Evolutionary conservation across 805 yeast species (phyloP).

Genomic region (Pachysolen tannophilus): DNA sequence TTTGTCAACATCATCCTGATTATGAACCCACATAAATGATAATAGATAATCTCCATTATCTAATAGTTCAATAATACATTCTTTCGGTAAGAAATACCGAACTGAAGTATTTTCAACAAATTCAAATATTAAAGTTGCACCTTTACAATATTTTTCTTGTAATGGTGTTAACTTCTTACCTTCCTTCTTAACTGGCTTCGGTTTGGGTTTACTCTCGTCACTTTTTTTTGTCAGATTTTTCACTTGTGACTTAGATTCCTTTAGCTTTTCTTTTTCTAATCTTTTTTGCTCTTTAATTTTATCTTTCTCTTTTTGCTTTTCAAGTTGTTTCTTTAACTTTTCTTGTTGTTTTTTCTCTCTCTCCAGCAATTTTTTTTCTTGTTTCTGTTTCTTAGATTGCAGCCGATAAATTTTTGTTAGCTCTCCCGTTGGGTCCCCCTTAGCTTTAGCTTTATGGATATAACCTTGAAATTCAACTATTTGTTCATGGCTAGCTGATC

Average conservation of each 20-base stretch:
- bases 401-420: slow-evolving; percentile 3
- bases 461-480: slow-evolving; percentile 73
- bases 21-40: slow-evolving; percentile 44
- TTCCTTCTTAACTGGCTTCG: slow-evolving; percentile 14
- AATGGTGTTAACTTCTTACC: slow-evolving; percentile 59
- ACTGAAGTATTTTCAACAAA: slow-evolving; percentile 72
- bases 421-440: slow-evolving; percentile 37
- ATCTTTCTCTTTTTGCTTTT: slow-evolving; percentile 12
- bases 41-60: slow-evolving; percentile 34
- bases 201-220: slow-evolving; percentile 13
- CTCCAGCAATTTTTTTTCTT: slow-evolving; percentile 13
- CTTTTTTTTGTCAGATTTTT: slow-evolving; percentile 16
- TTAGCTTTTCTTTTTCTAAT: slow-evolving; percentile 8
- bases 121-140: slow-evolving; percentile 78
- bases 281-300: slow-evolving; percentile 10
- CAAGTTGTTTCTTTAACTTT: slow-evolving; percentile 10
- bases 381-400: slow-evolving; percentile 9
- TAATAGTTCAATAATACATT: slow-evolving; percentile 60
- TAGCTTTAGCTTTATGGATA: slow-evolving; percentile 67
- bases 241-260: slow-evolving; percentile 15
- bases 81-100: slow-evolving; percentile 68
- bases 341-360: slow-evolving; percentile 9
- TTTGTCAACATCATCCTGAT: slow-evolving; percentile 34
- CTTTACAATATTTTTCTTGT: slow-evolving; percentile 60
- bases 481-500: slow-evolving; percentile 64